Evolutionary conservation across 129 eudicot genomes (phyloP).

Genomic region (Helianthus annuus): DNA sequence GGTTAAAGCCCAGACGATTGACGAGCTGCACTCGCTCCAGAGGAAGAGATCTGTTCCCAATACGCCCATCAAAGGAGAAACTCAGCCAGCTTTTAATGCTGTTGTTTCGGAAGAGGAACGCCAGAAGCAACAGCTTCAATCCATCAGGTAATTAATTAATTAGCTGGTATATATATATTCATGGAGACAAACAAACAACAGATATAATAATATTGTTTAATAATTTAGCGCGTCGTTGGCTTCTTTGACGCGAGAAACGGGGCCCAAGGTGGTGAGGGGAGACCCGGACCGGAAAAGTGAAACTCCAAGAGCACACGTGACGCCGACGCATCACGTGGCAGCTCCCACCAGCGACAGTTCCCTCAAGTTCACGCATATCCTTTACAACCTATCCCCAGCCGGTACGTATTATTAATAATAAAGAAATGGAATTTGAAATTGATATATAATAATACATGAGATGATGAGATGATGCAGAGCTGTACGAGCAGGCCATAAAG

Average conservation of each 20-base stretch:
- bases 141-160: constrained; percentile 50
- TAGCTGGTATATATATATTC: too few species aligned
- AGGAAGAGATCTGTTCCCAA: constrained; percentile 77
- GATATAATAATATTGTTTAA: too few species aligned
- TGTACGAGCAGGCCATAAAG: constrained; percentile 84
- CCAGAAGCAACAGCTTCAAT: constrained; percentile 68
- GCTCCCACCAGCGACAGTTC: constrained; percentile 73
- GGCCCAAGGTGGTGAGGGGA: constrained; percentile 88
- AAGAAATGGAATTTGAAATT: not conserved
- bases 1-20: constrained; percentile 81
- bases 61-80: constrained; percentile 50
- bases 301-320: constrained; percentile 47
- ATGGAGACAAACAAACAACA: too few species aligned
- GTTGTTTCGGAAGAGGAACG: constrained; percentile 61
- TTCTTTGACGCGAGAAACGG: constrained; percentile 77
- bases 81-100: constrained; percentile 20
- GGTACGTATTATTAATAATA: constrained; percentile 24
- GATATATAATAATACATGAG: too few species aligned
- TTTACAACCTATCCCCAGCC: constrained; percentile 88
- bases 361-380: constrained; percentile 83
- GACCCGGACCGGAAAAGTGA: constrained; percentile 62
- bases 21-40: constrained; percentile 88
- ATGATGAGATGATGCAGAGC: constrained; percentile 35
- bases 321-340: constrained; percentile 31
- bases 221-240: constrained; percentile 86